Evolutionary conservation across 805 yeast species (phyloP).

Genomic region (Candida easanensis): DNA sequence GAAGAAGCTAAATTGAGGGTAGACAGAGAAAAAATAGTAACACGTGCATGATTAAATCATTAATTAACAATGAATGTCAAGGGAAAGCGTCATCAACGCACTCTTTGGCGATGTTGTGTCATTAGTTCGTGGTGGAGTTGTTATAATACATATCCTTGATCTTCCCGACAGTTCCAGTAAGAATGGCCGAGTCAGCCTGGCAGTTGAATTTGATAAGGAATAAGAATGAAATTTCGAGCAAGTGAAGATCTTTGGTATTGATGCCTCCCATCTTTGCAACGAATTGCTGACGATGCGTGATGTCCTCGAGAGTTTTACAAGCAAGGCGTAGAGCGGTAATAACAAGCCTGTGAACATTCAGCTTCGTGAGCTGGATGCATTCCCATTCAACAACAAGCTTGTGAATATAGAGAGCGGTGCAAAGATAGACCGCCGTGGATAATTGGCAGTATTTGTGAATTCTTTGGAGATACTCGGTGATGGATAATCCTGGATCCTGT

Average conservation of each 20-base stretch:
- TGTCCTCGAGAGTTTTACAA: conserved; percentile 45
- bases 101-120: too few relatives aligned
- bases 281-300: conserved; percentile 40
- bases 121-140: conserved; percentile 2
- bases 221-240: conserved; percentile 49
- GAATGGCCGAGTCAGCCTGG: conserved; percentile 28
- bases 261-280: conserved; percentile 48
- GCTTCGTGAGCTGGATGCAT: conserved; percentile 30
- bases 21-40: neutral
- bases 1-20: neutral
- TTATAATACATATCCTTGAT: conserved; percentile 6
- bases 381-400: conserved; percentile 17
- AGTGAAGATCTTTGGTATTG: conserved; percentile 39
- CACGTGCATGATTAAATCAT: neutral
- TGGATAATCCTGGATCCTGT: conserved; percentile 22
- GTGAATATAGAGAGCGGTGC: conserved; percentile 27
- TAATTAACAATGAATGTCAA: neutral
- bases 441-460: conserved; percentile 28
- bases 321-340: conserved; percentile 46
- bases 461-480: conserved; percentile 27
- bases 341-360: conserved; percentile 43
- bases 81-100: too few relatives aligned
- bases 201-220: conserved; percentile 49
- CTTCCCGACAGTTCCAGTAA: conserved; percentile 1
- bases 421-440: conserved; percentile 29